Evolutionary conservation across 768 basidiomycete genomes (phyloP).

Genomic region (Boletus subcaerulescens): DNA sequence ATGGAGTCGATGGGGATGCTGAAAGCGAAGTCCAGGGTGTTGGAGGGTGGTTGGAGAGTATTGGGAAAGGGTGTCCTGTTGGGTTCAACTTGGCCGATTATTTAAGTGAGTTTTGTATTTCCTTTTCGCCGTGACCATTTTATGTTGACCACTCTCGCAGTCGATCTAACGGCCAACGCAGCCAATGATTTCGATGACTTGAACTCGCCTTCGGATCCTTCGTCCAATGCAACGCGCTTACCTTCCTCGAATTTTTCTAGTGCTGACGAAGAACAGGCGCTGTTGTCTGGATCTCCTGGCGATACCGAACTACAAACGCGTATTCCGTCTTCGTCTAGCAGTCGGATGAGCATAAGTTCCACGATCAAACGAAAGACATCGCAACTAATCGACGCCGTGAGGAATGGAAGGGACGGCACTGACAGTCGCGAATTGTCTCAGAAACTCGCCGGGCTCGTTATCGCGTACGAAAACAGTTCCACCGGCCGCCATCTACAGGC

Average conservation of each 20-base stretch:
- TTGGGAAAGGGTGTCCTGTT: slow-evolving; percentile 82
- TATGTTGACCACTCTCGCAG: slow-evolving; percentile 34
- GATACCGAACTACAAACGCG: slow-evolving; percentile 54
- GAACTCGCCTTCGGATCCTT: slow-evolving; percentile 33
- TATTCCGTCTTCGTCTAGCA: slow-evolving; percentile 22
- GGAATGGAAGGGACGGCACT: slow-evolving; percentile 27
- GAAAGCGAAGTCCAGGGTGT: slow-evolving; percentile 26
- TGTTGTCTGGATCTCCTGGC: slow-evolving; percentile 41
- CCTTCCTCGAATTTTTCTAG: slow-evolving; percentile 42
- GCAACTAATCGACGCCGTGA: slow-evolving; percentile 62
- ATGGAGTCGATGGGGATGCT: slow-evolving; percentile 3
- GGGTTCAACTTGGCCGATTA: slow-evolving; percentile 98
- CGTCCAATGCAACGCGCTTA: slow-evolving; percentile 21
- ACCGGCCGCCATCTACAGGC: slow-evolving; percentile 58
- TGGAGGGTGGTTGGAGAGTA: slow-evolving; percentile 65
- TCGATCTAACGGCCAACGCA: slow-evolving; percentile 71
- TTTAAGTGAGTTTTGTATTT: slow-evolving; percentile 62
- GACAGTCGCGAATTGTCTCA: slow-evolving; percentile 44
- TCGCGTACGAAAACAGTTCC: slow-evolving; percentile 64
- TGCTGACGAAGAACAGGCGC: slow-evolving; percentile 71
- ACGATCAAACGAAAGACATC: slow-evolving; percentile 73
- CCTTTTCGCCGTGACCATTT: not conserved
- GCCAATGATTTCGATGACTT: slow-evolving; percentile 34
- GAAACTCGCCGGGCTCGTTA: slow-evolving; percentile 68
- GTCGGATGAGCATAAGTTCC: slow-evolving; percentile 42